phyloP scores from a whole-genome alignment of 164 flowering plant species.

The Aristolochia fimbriata region DNA sequence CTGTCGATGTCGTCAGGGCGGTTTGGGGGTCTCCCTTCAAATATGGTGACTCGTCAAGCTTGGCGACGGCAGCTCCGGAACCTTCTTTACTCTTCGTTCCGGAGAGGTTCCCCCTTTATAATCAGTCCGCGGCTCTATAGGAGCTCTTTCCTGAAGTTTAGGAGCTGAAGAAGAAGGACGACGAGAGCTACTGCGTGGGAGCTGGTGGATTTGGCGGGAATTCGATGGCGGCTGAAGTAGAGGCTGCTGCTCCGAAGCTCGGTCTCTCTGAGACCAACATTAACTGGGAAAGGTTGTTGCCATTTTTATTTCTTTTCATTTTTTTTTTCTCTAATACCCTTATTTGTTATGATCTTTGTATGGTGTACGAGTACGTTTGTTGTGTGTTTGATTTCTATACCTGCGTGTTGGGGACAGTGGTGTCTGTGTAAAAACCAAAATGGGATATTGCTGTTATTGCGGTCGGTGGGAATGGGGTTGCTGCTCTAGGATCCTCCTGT shows the following conservation, averaged over 20 bases:
- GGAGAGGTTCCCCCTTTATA: neutral
- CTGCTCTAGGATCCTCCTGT: no score
- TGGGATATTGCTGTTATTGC: no score
- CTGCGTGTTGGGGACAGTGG: no score
- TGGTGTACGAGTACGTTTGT: neutral
- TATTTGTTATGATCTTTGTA: neutral
- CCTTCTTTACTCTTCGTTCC: neutral
- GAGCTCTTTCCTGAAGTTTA: neutral
- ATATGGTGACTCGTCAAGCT: no score
- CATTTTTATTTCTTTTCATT: neutral
- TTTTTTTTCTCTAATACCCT: neutral
- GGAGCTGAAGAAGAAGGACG: neutral
- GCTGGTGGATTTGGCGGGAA: conserved; percentile 5
- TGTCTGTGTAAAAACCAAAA: no score
- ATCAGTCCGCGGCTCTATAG: no score
- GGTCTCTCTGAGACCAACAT: conserved; percentile 65
- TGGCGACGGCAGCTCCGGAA: neutral
- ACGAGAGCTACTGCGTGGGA: no score
- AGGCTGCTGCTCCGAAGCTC: conserved; percentile 28
- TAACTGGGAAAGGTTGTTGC: conserved; percentile 61
- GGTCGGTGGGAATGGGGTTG: no score
- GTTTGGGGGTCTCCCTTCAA: no score
- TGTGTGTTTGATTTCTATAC: neutral
- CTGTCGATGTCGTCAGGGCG: no score
- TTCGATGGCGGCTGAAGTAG: conserved; percentile 45